A percentile compares a stretch with the other conserved stretches of the same genome.
These are phyloP conservation scores for Epichloe gansuensis DNA, from an alignment of 2,329 filamentous ascomycete species.

Conservation along the genomic window DNA sequence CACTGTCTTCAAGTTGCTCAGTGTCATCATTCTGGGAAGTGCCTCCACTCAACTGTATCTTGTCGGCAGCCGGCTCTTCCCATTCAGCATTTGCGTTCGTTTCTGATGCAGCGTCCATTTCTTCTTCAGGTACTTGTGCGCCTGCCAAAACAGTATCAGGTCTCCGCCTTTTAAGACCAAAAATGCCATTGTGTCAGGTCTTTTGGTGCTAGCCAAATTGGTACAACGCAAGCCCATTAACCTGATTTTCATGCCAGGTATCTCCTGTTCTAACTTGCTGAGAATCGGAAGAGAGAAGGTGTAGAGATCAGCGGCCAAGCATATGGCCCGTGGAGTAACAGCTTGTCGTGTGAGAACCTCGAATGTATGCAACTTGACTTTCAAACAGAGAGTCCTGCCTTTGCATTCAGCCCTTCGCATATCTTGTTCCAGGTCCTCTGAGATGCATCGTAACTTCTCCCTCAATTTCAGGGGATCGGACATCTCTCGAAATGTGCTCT, in stretches of 20 bases:
- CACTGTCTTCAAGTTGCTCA: not conserved
- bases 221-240: conserved; percentile 86
- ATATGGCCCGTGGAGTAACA: conserved; percentile 60
- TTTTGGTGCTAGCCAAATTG: conserved; percentile 76
- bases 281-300: conserved; percentile 72
- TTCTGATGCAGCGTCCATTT: conserved; percentile 22
- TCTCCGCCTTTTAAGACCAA: conserved; percentile 44
- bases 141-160: conserved; percentile 8
- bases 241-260: conserved; percentile 64
- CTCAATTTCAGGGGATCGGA: conserved; percentile 54
- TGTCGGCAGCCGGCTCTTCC: conserved; percentile 58
- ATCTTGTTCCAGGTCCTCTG: conserved; percentile 79
- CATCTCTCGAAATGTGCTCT: conserved; percentile 81
- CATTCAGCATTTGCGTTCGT: conserved; percentile 34
- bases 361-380: conserved; percentile 89
- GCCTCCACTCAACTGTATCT: not conserved
- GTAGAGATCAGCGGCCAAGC: conserved; percentile 70
- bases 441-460: conserved; percentile 67
- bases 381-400: conserved; percentile 81
- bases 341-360: conserved; percentile 80
- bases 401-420: conserved; percentile 69
- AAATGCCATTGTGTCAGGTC: conserved; percentile 67
- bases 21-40: not conserved
- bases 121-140: conserved; percentile 12
- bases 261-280: conserved; percentile 70